Evolutionary conservation across 768 basidiomycete genomes (phyloP), one percentile per base, ranked within the genome.

Genomic region (Mycena amicta): DNA sequence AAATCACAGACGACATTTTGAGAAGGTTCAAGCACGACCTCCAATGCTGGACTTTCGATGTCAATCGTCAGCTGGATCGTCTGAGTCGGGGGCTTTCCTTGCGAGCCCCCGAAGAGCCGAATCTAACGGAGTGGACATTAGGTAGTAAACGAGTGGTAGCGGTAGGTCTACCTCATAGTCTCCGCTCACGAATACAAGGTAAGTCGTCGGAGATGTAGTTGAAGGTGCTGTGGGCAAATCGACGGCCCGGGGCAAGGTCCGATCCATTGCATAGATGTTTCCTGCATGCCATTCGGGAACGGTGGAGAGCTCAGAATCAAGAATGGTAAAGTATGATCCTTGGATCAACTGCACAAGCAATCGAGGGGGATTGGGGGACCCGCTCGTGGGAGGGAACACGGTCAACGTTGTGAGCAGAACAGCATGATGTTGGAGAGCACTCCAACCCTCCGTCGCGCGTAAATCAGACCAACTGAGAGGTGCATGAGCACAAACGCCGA

Each of bases 401-500:
- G 81, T 86, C 4, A 95, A 57, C 11, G 80, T 82, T 0, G 89
- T 83, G 31, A 83, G 85, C 18, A 95, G 77, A 28, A 93, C 73
- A 6, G 83, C 79, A 65, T 93, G 86, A 65, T 93, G 90, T 70
- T 96, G 93, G 18, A 95, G 73, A 22, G 84, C 87, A 23, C 92
- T 88, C 93, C 93, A 95, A 13, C 93, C 93, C 71, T 93, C 89
- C 2, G 88, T 86, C 25, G 80, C 76, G 13, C 92, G 86, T 53
- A 95, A 77, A 50, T 80, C 77, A 28, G 80, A 70, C 93, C 92
- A 94, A 43, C 90, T 91, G 63, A 12, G 33, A 51, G 23, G 23
- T n/a, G 33, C 31, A 49, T 52, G 18, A 62, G 49, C 40, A 43
- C 33, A 41, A 31, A 47, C 50, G 43, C 26, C 22, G 37, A 26